Evolutionary conservation across 2,329 filamentous ascomycete species (phyloP), one percentile per base, ranked within the genome.

Genomic region (Ophiosphaerella narmari): DNA sequence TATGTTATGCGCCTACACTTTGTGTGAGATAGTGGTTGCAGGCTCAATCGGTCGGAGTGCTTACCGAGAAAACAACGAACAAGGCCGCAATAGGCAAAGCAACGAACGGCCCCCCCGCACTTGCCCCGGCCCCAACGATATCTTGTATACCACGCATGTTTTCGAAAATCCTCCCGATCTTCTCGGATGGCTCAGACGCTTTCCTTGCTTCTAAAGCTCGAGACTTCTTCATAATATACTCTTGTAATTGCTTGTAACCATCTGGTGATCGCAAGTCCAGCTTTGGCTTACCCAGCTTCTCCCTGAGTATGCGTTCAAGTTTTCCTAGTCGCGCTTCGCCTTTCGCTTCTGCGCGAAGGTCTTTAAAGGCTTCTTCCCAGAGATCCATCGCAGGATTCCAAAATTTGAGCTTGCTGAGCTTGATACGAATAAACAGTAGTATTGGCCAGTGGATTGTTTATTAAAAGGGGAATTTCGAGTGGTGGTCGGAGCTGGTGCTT

Each of bases 351-450:
- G 49, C 48, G 26, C 41, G 41, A 5, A 60, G 54, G 1, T 37
- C 54, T 14, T 46, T 39, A 32, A 60, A 56, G n/a, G 57, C 59
- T 37, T 60, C 52, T 35, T 48, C 55, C 59, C 59, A 62, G 5
- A 62, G 35, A 12, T 58, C 55, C 5, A 47, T 43, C 7, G 43
- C 38, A n/a, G 31, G 31, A 14, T 57, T 48, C 31, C 35, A 1
- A 39, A 9, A 1, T 41, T 47, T 9, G 40, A 34, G 9, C 43
- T 36, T 5, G 29, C 33, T 14, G 50, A 52, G 21, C 33, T 24
- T 8, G 53, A 16, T 53, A 59, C 57, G 3, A 29, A 40, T 43
- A 33, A 46, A 40, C 37, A 33, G 36, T n/a, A 21, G 23, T 6
- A 8, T 8, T 21, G 35, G 26, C 23, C 4, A 16, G 36, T 3